These are phyloP conservation scores for Myxozyma geophila DNA, from an alignment of 805 yeast species.

Conservation along the genomic window DNA sequence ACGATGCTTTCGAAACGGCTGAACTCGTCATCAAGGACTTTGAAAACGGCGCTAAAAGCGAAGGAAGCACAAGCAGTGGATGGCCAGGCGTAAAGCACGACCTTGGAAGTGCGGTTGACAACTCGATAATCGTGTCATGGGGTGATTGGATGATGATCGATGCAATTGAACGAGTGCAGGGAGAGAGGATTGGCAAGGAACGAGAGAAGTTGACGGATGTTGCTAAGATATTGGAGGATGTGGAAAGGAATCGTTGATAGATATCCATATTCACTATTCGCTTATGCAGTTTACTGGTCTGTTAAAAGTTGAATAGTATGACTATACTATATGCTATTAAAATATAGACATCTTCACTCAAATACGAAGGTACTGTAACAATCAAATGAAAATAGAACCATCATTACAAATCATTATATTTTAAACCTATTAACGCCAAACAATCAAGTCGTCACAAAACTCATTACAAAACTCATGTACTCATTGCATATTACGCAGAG, in stretches of 20 bases:
- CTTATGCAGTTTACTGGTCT: too few species aligned
- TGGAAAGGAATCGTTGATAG: slow-evolving; percentile 8
- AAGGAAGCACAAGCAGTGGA: slow-evolving; percentile 36
- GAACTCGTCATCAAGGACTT: slow-evolving; percentile 63
- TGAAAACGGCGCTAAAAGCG: slow-evolving; percentile 21
- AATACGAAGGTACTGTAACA: too few species aligned
- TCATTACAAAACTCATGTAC: too few species aligned
- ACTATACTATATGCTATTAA: too few species aligned
- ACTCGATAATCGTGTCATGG: slow-evolving; percentile 57
- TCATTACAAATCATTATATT: too few species aligned
- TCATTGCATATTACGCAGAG: too few species aligned
- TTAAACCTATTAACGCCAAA: too few species aligned
- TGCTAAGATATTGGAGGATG: slow-evolving; percentile 53
- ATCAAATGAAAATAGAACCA: too few species aligned
- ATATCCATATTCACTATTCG: background rate
- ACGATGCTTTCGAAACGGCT: slow-evolving; percentile 78
- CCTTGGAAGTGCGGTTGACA: slow-evolving; percentile 6
- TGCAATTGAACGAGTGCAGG: slow-evolving; percentile 55
- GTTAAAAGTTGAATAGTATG: too few species aligned
- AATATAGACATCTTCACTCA: too few species aligned
- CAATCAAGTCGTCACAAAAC: too few species aligned
- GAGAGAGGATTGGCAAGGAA: slow-evolving; percentile 55
- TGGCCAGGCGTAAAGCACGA: slow-evolving; percentile 42
- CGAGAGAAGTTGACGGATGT: slow-evolving; percentile 60
- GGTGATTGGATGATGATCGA: slow-evolving; percentile 67